phyloP scores from a whole-genome alignment of 1,284 basidiomycete species.

The Moniliophthora roreri region DNA sequence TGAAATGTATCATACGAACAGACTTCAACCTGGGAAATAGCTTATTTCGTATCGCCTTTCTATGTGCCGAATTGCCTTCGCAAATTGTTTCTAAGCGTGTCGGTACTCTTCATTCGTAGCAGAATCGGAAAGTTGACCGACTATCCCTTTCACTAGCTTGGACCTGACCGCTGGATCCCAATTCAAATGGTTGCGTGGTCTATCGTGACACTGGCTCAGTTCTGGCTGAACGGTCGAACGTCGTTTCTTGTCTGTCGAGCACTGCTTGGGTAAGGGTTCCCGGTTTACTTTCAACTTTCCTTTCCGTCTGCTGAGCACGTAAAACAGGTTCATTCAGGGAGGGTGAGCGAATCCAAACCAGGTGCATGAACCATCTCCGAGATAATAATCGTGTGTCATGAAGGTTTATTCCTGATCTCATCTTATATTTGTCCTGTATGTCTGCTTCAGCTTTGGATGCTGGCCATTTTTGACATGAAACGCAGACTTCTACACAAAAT shows the following conservation, averaged over 20 bases:
- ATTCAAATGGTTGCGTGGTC: slow-evolving; percentile 21
- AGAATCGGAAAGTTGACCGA: not conserved
- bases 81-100: slow-evolving; percentile 63
- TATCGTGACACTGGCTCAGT: slow-evolving; percentile 49
- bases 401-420: slow-evolving; percentile 57
- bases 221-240: slow-evolving; percentile 56
- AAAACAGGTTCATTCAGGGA: slow-evolving; percentile 53
- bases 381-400: slow-evolving; percentile 14
- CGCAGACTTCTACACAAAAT: slow-evolving; percentile 65
- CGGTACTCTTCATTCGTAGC: not conserved
- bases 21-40: slow-evolving; percentile 70
- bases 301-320: slow-evolving; percentile 17
- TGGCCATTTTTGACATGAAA: not conserved
- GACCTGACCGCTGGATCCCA: slow-evolving; percentile 74
- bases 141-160: slow-evolving; percentile 33
- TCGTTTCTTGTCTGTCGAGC: slow-evolving; percentile 49
- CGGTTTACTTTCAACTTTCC: not conserved
- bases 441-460: slow-evolving; percentile 3
- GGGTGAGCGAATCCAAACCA: slow-evolving; percentile 44
- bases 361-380: not conserved
- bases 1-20: too few relatives aligned
- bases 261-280: slow-evolving; percentile 35
- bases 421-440: slow-evolving; percentile 60
- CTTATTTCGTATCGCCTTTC: slow-evolving; percentile 55
- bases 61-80: slow-evolving; percentile 67